Evolutionary conservation across 2,329 filamentous ascomycete species (phyloP), one percentile per base, ranked within the genome.

Genomic region (Penicillium digitatum): DNA sequence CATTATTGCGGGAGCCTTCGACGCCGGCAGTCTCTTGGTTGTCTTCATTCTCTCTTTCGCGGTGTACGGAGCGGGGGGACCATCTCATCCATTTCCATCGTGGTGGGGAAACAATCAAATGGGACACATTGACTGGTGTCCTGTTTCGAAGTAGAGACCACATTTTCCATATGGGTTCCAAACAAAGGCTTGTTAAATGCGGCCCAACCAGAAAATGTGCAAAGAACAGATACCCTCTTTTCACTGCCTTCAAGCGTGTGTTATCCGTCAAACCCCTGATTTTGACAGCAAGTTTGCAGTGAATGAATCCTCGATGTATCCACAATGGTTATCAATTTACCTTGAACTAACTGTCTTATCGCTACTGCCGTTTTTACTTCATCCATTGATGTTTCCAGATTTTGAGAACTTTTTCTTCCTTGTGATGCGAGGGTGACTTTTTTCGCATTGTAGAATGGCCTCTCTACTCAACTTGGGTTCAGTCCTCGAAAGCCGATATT

Each of bases 1-100:
- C 65, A 64, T 83, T 7, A 66, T 82, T 1, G 77, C 79, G 0
- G 79, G 75, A 16, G 80, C 79, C 0, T 78, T 79, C 12, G 81
- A 83, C 54, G 81, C 80, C 11, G 81, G 75, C 6, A 76, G 73
- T 53, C 71, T 81, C 3, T 67, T 71, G 1, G 77, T 74, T 0
- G 67, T 82, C 3, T 82, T 82, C 49, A 78, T 82, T 38, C 67
- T 83, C 10, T 82, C 80, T 0, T 83, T 83, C 66, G 79, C 81
- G 0, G 81, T 83, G 0, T 82, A 82, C 52, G 81, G 81, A 0
- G 79, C 78, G 2, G 78, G 78, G 27, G 78, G 78, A 0, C 56
- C 61, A 1, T 65, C 75, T 0, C 63, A 70, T 9, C 72, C 77
- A 0, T 82, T 82, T 60, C 80, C 80, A 0, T 65, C 59, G 2